Conservation (phyloP, 2,329 filamentous ascomycete species). For the Calonectria pseudoreteaudii region DNA sequence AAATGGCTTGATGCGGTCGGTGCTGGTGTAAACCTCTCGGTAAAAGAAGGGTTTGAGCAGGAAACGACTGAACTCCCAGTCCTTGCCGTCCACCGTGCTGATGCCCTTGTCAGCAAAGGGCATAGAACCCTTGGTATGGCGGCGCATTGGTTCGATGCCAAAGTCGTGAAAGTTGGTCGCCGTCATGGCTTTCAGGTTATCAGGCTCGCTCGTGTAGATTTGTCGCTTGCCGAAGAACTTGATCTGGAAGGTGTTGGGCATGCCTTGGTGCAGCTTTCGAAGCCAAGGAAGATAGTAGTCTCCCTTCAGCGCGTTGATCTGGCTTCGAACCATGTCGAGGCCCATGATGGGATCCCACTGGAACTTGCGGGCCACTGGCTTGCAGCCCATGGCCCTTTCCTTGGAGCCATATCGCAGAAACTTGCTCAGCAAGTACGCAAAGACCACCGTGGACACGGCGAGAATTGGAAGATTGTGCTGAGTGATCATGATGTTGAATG, state of each 20-base stretch:
- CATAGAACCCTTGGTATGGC: constrained; percentile 28
- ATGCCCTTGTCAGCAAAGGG: constrained; percentile 35
- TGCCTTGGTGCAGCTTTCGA: constrained; percentile 27
- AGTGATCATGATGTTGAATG: constrained; percentile 6
- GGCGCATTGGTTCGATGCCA: constrained; percentile 35
- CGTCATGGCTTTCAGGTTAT: constrained; percentile 37
- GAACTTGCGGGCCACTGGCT: constrained; percentile 15
- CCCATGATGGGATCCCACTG: constrained; percentile 35
- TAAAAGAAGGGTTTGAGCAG: constrained; percentile 38
- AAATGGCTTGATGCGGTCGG: constrained; percentile 32
- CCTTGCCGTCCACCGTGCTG: constrained; percentile 31
- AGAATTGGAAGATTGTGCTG: constrained; percentile 9
- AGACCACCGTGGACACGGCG: constrained; percentile 1
- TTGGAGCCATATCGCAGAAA: constrained; percentile 11
- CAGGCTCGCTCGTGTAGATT: constrained; percentile 36
- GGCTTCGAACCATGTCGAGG: constrained; percentile 32
- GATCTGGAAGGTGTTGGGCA: constrained; percentile 36
- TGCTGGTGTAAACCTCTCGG: constrained; percentile 34
- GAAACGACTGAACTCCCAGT: constrained; percentile 35
- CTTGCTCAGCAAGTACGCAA: constrained; percentile 15
- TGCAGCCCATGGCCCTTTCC: constrained; percentile 16
- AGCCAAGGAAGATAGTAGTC: constrained; percentile 37
- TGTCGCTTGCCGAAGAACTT: constrained; percentile 34
- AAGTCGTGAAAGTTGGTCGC: constrained; percentile 37
- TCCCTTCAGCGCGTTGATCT: constrained; percentile 30